Base-by-base conservation (phyloP, 139 green algal genomes). In the Micromonas commoda region DNA sequence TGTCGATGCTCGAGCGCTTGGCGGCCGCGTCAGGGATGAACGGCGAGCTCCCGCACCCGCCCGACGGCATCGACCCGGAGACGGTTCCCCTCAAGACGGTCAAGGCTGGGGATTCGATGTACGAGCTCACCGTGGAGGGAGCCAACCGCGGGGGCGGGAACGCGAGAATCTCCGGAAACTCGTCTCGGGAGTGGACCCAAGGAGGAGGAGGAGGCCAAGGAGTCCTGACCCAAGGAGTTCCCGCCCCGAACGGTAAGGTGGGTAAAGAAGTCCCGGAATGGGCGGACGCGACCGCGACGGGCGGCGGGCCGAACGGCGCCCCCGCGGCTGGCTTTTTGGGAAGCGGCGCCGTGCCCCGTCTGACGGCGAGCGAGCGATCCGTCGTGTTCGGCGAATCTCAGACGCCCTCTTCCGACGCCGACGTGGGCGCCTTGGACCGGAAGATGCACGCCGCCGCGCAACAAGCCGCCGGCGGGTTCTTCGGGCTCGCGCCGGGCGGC, bases 91-190 rank as follows among this genome's bases (percentile, higher is more conserved):
- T 75, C 37, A 60, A 31, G 1, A 33, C 19, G 13, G 33, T 75
- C 4, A 61, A 75, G 33, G 37, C 68, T 2, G 68, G 68, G 6
- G 68, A 75, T 61, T 13, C 26, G 9, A 34, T 75, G 68, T 75
- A 39, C 34, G 68, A 75, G 37, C 29, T 75, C 23, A 75, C 68
- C 37, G 53, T 75, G 68, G 19, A 70, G 63, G 63, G 63, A 23
- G 2, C 20, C 28, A 33, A 70, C 20, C 20, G 31, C 20, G 31
- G n/a, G 28, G 1, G 6, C 3, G 63, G 21, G 28, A 13, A 1
- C 63, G 5, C 1, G n/a, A 21, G 63, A 26, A 2, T 26, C 28
- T 39, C 63, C 4, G 2, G 28, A 65, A 65, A n/a, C 24, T 65
- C 66, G 66, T 6, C 66, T 31, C 28, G 66, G 66, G n/a, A 29